phyloP scores from a whole-genome alignment of 306 rosid species.

The Prunus campanulata region DNA sequence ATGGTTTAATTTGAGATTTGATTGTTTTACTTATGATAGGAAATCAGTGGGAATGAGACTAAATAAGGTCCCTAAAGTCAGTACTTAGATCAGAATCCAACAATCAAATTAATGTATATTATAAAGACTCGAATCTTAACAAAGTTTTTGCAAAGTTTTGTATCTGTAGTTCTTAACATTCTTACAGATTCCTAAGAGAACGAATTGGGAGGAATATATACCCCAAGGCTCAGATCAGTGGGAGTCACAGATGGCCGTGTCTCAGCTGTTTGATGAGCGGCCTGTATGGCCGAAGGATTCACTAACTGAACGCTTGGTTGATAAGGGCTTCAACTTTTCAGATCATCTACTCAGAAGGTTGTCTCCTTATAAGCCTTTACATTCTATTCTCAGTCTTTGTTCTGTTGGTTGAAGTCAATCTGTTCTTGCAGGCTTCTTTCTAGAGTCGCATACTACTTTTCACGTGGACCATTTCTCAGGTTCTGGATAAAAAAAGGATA shows the following conservation, averaged over 20 bases:
- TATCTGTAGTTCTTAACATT: conserved; percentile 51
- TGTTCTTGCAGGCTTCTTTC: conserved; percentile 76
- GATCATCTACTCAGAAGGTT: conserved; percentile 73
- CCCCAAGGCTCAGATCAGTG: conserved; percentile 73
- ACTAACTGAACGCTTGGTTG: conserved; percentile 53
- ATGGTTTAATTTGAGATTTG: background rate
- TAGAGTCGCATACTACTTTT: conserved; percentile 88
- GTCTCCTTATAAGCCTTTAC: conserved; percentile 15
- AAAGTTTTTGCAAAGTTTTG: conserved; percentile 2
- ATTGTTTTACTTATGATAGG: background rate
- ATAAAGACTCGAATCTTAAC: background rate
- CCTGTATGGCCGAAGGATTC: conserved; percentile 86
- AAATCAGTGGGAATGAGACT: background rate
- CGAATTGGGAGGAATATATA: conserved; percentile 83
- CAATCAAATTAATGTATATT: background rate
- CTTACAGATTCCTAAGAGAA: conserved; percentile 89
- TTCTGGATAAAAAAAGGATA: conserved; percentile 95
- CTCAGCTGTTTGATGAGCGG: conserved; percentile 76
- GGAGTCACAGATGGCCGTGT: conserved; percentile 72
- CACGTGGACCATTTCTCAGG: conserved; percentile 89
- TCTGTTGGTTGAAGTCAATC: conserved; percentile 5
- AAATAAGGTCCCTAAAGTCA: background rate
- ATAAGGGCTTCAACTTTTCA: conserved; percentile 62
- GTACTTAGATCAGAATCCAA: background rate
- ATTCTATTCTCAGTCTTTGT: conserved; percentile 5